A percentile compares a stretch with the other conserved stretches of the same genome.
Evolutionary conservation across 768 basidiomycete genomes (phyloP).

Genomic region (Lyophyllum decastes): DNA sequence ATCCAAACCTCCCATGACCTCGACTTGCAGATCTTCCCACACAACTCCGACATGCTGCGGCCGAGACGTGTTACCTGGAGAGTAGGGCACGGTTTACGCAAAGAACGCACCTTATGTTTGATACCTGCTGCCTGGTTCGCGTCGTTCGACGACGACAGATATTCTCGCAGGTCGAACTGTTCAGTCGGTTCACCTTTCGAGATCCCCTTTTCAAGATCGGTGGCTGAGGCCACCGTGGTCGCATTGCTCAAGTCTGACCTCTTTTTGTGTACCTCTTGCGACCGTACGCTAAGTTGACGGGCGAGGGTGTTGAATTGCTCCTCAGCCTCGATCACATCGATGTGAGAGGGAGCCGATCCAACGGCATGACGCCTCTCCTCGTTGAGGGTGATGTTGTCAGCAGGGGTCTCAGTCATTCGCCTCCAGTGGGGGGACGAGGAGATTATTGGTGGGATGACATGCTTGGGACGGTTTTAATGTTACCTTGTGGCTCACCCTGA

Average conservation of each 20-base stretch:
- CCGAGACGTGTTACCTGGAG: not conserved
- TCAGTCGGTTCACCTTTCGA: conserved; percentile 27
- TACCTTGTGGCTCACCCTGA: not conserved
- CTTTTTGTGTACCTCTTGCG: conserved; percentile 20
- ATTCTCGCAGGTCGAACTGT: conserved; percentile 67
- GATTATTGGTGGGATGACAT: not conserved
- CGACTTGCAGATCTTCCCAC: conserved; percentile 71
- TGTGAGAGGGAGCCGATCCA: conserved; percentile 27
- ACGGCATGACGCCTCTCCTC: conserved; percentile 19
- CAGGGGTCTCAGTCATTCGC: not conserved
- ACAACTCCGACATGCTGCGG: conserved; percentile 66
- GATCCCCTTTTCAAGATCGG: conserved; percentile 43
- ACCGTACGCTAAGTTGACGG: conserved; percentile 37
- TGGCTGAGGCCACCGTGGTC: conserved; percentile 36
- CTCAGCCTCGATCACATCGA: conserved; percentile 54
- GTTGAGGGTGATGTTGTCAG: conserved; percentile 29
- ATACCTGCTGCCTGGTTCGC: conserved; percentile 66
- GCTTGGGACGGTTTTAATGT: conserved; percentile 5
- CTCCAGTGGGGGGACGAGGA: not conserved
- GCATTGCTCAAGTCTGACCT: conserved; percentile 23
- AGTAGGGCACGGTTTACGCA: not conserved
- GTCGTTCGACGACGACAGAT: conserved; percentile 67
- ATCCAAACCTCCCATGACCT: conserved; percentile 54
- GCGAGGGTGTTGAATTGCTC: conserved; percentile 57
- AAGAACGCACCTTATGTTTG: conserved; percentile 52